A percentile compares a stretch with the other conserved stretches of the same genome.
phyloP scores from a whole-genome alignment of 805 yeast species.

The Kodamaea neixiangensis region DNA sequence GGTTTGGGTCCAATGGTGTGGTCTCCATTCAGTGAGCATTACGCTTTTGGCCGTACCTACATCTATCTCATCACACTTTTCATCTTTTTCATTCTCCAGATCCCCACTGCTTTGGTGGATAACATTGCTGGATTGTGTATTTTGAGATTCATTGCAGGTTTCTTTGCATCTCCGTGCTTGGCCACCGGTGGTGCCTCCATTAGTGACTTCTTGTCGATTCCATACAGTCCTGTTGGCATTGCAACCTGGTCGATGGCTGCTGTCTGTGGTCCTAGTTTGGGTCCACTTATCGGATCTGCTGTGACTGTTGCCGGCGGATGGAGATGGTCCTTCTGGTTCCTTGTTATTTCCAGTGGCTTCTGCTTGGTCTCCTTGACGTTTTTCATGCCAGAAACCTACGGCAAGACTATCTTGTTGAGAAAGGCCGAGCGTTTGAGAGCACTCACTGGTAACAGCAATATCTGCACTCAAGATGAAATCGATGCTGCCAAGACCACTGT shows the following conservation, averaged over 20 bases:
- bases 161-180: conserved; percentile 51
- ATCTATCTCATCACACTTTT: conserved; percentile 50
- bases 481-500: conserved; percentile 25
- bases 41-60: conserved; percentile 53
- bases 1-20: conserved; percentile 62
- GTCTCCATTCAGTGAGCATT: conserved; percentile 60
- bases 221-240: conserved; percentile 47
- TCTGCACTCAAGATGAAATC: conserved; percentile 42
- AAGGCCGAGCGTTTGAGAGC: conserved; percentile 51
- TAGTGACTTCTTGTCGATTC: conserved; percentile 47
- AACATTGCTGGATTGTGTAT: conserved; percentile 54
- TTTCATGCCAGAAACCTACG: conserved; percentile 51
- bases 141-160: conserved; percentile 54
- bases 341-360: conserved; percentile 43
- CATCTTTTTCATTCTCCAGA: conserved; percentile 51
- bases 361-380: conserved; percentile 35
- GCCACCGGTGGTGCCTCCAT: conserved; percentile 57
- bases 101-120: conserved; percentile 53
- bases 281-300: conserved; percentile 56
- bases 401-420: conserved; percentile 46
- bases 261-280: conserved; percentile 55
- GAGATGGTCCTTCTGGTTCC: conserved; percentile 59
- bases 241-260: conserved; percentile 57
- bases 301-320: conserved; percentile 47
- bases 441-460: conserved; percentile 50